These are phyloP conservation scores for Stephania cephalantha DNA, from an alignment of 164 flowering plant species.

Conservation along the genomic window DNA sequence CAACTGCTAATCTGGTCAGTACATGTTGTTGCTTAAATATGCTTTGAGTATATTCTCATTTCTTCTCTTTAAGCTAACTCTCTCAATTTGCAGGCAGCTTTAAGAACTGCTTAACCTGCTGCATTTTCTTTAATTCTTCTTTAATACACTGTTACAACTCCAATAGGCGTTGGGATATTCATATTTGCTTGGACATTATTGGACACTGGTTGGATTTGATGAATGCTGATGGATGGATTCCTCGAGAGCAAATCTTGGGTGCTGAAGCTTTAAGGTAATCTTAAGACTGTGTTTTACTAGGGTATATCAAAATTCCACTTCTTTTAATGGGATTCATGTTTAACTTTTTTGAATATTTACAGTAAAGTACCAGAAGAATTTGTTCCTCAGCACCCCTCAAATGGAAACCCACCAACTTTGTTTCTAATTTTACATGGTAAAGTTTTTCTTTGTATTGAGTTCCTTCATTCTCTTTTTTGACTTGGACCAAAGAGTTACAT, in stretches of 20 bases:
- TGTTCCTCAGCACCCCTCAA: slow-evolving; percentile 81
- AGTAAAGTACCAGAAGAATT: slow-evolving; percentile 93
- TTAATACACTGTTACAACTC: slow-evolving; percentile 5
- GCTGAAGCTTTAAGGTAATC: slow-evolving; percentile 90
- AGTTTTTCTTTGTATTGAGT: background rate
- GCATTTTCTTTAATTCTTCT: background rate
- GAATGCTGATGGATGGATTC: slow-evolving; percentile 99
- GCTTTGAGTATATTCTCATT: background rate
- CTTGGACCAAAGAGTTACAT: background rate
- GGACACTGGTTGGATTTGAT: slow-evolving; percentile 97
- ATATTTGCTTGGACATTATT: slow-evolving; percentile 74
- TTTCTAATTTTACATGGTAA: slow-evolving; percentile 79
- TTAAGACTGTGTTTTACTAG: background rate
- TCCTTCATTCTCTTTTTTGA: background rate
- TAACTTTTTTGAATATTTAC: slow-evolving; percentile 21
- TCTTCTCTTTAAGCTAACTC: background rate
- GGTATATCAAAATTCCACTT: slow-evolving; percentile 1
- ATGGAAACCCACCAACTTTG: slow-evolving; percentile 92
- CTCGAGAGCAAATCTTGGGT: slow-evolving; percentile 95
- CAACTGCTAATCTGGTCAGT: slow-evolving; percentile 88
- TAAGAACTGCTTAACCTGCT: background rate
- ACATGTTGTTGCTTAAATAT: slow-evolving; percentile 1
- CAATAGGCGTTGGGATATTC: slow-evolving; percentile 92
- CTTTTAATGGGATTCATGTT: background rate
- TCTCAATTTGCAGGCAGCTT: background rate